Evolutionary conservation across 192 early-diverging fungal species (phyloP), one percentile per base, ranked within the genome.

Genomic region (Coemansia sp.): DNA sequence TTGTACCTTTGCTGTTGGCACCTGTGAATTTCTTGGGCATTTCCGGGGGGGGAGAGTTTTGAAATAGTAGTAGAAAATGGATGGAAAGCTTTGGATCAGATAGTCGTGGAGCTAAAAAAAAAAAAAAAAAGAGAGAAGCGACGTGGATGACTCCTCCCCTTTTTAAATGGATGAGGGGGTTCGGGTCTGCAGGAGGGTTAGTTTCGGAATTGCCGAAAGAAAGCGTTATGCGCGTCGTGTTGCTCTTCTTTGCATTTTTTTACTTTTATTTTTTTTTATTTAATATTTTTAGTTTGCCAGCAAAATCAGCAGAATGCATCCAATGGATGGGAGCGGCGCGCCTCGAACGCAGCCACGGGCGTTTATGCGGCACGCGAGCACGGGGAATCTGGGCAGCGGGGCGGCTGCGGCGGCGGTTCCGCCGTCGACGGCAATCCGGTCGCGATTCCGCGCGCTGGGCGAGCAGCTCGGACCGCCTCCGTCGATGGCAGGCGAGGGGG

Each of bases 21-120:
- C 85, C 86, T 15, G 40, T 39, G 73, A 86, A 86, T 80, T 86
- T 87, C 66, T 87, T 87, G 25, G 79, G 65, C 85, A 87, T 87
- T 67, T 20, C 60, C 12, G 3, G 19, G 3, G 19, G 40, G 20
- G 29, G 29, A 58, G n/a, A n/a, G n/a, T n/a, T n/a, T 24, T 31
- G 37, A 17, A 31, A 49, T 51, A 53, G 35, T 41, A 35, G 39
- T 54, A 54, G 19, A 42, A 38, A 63, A 56, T 36, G 3, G 35
- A 24, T 24, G 6, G 17, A 0, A 10, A n/a, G n/a, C 10, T 11
- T 47, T 46, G 19, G 22, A 24, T 47, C 46, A 20, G n/a, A n/a
- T n/a, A n/a, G 32, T 35, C 32, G 32, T 35, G 7, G 7, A 35
- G 32, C 7, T 2, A 35, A 35, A 7, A 35, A 7, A 35, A 35